These are phyloP conservation scores for Castanea mollissima DNA, from an alignment of 306 rosid species.

Conservation along the genomic window DNA sequence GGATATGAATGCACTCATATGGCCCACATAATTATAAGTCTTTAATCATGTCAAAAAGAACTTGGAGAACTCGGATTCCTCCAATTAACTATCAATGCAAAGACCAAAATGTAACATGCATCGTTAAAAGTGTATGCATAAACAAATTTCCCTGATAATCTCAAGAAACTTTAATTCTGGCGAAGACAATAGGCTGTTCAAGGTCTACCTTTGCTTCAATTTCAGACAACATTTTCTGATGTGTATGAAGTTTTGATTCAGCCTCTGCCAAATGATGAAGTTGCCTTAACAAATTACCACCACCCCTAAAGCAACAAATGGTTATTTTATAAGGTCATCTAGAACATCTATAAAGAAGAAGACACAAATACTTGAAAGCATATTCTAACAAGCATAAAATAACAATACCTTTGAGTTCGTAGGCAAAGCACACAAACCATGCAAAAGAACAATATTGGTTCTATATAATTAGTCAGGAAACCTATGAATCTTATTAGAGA, in stretches of 20 bases:
- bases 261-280: conserved; percentile 82
- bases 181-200: background rate
- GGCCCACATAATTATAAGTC: background rate
- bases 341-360: conserved; percentile 15
- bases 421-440: conserved; percentile 12
- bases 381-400: conserved; percentile 17
- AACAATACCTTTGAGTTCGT: background rate
- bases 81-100: background rate
- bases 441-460: background rate
- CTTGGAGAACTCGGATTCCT: background rate
- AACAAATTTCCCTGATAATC: background rate
- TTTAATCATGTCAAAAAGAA: background rate
- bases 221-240: conserved; percentile 63
- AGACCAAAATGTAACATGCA: background rate
- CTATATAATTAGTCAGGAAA: background rate
- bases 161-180: background rate
- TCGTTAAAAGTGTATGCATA: background rate
- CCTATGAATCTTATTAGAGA: conserved; percentile 2
- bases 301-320: conserved; percentile 60
- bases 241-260: conserved; percentile 57
- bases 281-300: conserved; percentile 80
- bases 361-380: conserved; percentile 14
- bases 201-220: conserved; percentile 67
- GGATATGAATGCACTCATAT: background rate
- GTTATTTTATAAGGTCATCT: conserved; percentile 7